phyloP scores from a whole-genome alignment of 495 filamentous ascomycete species.

The Lichenothelia convexa region DNA sequence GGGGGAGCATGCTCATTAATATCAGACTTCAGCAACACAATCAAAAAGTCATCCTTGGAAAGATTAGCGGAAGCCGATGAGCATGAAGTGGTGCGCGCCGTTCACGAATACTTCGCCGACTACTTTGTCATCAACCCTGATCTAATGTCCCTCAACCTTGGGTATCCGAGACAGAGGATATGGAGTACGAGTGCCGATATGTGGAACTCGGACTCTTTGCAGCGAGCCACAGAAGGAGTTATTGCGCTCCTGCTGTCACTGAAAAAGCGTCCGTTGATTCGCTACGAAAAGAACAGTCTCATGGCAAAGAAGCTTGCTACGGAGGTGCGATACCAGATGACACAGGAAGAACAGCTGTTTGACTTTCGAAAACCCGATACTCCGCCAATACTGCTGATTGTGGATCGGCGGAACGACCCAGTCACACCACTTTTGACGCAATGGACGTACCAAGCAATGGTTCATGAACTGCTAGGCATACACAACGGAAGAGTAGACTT shows the following conservation, averaged over 20 bases:
- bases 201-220: slow-evolving; percentile 78
- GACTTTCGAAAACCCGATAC: slow-evolving; percentile 94
- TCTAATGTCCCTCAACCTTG: slow-evolving; percentile 64
- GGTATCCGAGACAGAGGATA: slow-evolving; percentile 55
- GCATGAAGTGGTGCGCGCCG: slow-evolving; percentile 79
- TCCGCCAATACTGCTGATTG: slow-evolving; percentile 73
- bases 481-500: slow-evolving; percentile 82
- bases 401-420: slow-evolving; percentile 88
- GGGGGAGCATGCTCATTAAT: slow-evolving; percentile 5
- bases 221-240: slow-evolving; percentile 70
- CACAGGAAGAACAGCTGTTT: slow-evolving; percentile 92
- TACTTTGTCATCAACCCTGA: slow-evolving; percentile 91
- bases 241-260: slow-evolving; percentile 64
- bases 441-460: slow-evolving; percentile 99
- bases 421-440: slow-evolving; percentile 90
- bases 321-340: slow-evolving; percentile 79
- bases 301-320: slow-evolving; percentile 82
- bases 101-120: slow-evolving; percentile 93
- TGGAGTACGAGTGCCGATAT: slow-evolving; percentile 59
- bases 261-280: slow-evolving; percentile 90
- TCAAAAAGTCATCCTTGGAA: slow-evolving; percentile 91
- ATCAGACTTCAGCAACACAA: slow-evolving; percentile 77
- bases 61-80: slow-evolving; percentile 93
- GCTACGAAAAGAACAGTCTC: slow-evolving; percentile 83
- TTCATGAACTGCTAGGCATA: slow-evolving; percentile 87